phyloP scores from a whole-genome alignment of 2,329 filamentous ascomycete species.

The Fusarium nygamai region DNA sequence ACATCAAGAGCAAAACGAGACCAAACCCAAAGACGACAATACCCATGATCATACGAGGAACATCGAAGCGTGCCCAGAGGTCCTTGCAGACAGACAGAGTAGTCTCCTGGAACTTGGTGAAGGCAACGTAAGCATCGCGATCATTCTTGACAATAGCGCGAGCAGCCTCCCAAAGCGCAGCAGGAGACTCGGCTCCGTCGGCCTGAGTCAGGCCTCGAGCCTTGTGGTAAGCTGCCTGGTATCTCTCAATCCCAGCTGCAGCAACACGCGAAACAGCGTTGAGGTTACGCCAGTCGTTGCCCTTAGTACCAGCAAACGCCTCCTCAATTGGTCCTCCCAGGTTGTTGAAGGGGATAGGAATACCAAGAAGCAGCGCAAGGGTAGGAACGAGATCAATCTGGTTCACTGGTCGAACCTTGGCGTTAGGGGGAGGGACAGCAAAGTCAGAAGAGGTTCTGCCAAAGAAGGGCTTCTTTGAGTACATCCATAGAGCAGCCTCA shows the following conservation, averaged over 20 bases:
- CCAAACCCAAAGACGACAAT: constrained; percentile 75
- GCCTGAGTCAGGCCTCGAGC: constrained; percentile 75
- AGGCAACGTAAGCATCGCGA: constrained; percentile 64
- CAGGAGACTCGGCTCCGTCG: constrained; percentile 53
- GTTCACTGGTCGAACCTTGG: constrained; percentile 78
- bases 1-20: constrained; percentile 76
- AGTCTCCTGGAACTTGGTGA: constrained; percentile 78
- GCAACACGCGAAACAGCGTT: constrained; percentile 80
- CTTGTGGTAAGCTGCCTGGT: constrained; percentile 83
- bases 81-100: constrained; percentile 82
- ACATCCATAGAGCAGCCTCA: constrained; percentile 97
- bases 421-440: constrained; percentile 69
- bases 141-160: constrained; percentile 52
- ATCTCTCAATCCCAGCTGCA: constrained; percentile 87
- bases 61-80: constrained; percentile 92
- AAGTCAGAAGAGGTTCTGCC: constrained; percentile 75
- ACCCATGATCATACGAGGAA: constrained; percentile 85
- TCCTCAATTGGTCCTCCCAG: constrained; percentile 93
- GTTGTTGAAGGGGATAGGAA: constrained; percentile 97
- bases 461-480: constrained; percentile 87
- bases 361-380: constrained; percentile 83
- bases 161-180: constrained; percentile 60
- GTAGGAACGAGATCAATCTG: constrained; percentile 98
- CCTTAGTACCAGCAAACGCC: constrained; percentile 79
- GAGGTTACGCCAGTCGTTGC: constrained; percentile 79